Evolutionary conservation across 1,139 yeast genomes (phyloP), one percentile per base, ranked within the genome.

Genomic region (Williopsis jadinii): DNA sequence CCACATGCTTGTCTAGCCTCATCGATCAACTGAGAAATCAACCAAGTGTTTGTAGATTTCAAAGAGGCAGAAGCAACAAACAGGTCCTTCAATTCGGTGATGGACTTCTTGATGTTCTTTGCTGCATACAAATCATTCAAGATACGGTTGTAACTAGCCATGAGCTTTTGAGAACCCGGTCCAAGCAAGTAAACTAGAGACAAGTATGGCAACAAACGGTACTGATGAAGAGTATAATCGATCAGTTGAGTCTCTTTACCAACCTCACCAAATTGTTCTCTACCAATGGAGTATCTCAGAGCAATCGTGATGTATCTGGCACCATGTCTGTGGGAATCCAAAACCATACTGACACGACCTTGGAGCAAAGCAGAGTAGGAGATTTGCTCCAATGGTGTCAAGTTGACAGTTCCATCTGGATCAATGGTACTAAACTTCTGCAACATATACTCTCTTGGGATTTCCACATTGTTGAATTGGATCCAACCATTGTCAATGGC

Each of bases 1-100:
- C 97, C 97, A 67, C 96, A 88, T n/a, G 95, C 76, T 68, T 88
- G 97, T 66, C 97, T 78, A 50, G 88, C 75, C 66, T 88, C 88
- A 59, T 86, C 95, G 58, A 88, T 88, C 52, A 83, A 69, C 44
- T 75, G 76, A 39, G 88, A 80, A 35, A 86, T 77, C 38, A 80
- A 72, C 97, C 97, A 88, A 33, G 97, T 88, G 54, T 82, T 78
- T 38, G 95, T 82, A 3, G 96, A 88, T 64, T 88, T 88, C 61
- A 87, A 73, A 37, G 95, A 84, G 34, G 95, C 97, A 33, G 95
- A 84, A 47, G 84, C 83, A 34, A 86, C 81, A 62, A 88, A 88
- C 52, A 88, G 68, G 41, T 84, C 79, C 64, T 88, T 88, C 63
- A 85, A 73, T 43, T 74, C 78, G 44, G 67, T 67, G 49, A 86